These are phyloP conservation scores for Cytospora schulzeri DNA, from an alignment of 2,329 filamentous ascomycete species.

Conservation along the genomic window DNA sequence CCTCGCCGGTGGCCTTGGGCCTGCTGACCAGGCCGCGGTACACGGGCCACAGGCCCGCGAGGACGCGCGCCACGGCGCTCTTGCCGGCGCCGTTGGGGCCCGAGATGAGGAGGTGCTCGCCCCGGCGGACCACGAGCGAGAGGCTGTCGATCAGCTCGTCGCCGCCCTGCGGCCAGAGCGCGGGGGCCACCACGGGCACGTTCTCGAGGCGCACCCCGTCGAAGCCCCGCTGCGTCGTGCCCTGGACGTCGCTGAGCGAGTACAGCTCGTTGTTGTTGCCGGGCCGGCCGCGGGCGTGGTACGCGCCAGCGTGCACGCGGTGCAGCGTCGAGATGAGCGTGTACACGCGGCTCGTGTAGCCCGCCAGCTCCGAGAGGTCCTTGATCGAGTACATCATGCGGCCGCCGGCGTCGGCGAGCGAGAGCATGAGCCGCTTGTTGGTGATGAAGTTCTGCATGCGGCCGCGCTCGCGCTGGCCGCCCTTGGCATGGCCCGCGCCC, in stretches of 20 bases:
- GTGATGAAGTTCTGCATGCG: constrained; percentile 99
- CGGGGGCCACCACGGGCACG: constrained; percentile 88
- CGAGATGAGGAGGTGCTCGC: constrained; percentile 92
- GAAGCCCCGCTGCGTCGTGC: constrained; percentile 91
- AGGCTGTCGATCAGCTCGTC: constrained; percentile 89
- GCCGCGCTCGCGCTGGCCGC: constrained; percentile 66
- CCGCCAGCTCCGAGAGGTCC: constrained; percentile 91
- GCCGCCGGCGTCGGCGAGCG: constrained; percentile 90
- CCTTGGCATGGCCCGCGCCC: no score
- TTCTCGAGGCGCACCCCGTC: constrained; percentile 92
- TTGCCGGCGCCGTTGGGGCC: constrained; percentile 95
- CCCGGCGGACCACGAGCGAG: constrained; percentile 84
- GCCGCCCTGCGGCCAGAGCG: constrained; percentile 84
- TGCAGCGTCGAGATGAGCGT: constrained; percentile 94
- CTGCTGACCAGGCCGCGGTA: constrained; percentile 91
- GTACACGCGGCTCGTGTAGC: constrained; percentile 94
- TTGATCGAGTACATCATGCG: constrained; percentile 99
- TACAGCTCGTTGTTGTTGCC: constrained; percentile 87
- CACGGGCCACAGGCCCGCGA: constrained; percentile 93
- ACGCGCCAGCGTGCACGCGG: constrained; percentile 87
- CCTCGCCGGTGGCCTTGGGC: constrained; percentile 75
- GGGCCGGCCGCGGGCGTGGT: constrained; percentile 68
- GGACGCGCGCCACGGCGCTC: constrained; percentile 80
- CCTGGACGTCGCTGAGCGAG: constrained; percentile 88
- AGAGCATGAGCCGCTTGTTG: constrained; percentile 97